Evolutionary conservation across 2,329 filamentous ascomycete species (phyloP).

Genomic region (Blastomyces silverae): DNA sequence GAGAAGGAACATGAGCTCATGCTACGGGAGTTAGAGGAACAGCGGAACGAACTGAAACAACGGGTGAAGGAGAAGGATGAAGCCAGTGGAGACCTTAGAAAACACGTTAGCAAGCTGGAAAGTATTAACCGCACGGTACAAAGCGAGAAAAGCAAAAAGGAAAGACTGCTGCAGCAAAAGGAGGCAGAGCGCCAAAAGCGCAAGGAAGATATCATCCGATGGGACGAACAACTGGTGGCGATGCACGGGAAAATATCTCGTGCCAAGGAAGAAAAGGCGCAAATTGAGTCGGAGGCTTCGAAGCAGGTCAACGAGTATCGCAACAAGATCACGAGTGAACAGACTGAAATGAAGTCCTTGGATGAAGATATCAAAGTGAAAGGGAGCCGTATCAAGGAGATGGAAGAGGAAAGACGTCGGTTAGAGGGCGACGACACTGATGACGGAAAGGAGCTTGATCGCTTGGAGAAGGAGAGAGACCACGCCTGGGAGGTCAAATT

Average conservation of each 20-base stretch:
- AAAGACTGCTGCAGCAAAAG: constrained; percentile 56
- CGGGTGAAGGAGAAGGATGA: constrained; percentile 85
- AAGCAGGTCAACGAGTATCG: constrained; percentile 38
- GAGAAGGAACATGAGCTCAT: constrained; percentile 62
- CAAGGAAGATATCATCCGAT: constrained; percentile 53
- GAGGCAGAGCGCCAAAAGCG: constrained; percentile 55
- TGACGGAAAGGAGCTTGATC: constrained; percentile 46
- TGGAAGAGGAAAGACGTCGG: constrained; percentile 53
- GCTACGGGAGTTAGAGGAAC: constrained; percentile 62
- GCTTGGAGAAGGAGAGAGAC: constrained; percentile 45
- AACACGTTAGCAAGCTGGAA: constrained; percentile 71
- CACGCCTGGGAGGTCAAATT: constrained; percentile 43
- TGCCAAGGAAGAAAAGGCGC: constrained; percentile 39
- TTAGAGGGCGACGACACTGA: constrained; percentile 44
- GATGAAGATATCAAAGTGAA: constrained; percentile 58
- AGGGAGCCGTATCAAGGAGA: constrained; percentile 53
- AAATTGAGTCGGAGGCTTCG: constrained; percentile 37
- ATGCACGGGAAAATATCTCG: constrained; percentile 47
- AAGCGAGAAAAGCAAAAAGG: constrained; percentile 69
- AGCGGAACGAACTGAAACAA: constrained; percentile 71
- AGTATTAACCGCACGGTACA: constrained; percentile 74
- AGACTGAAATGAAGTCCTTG: constrained; percentile 47
- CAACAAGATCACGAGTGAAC: constrained; percentile 42
- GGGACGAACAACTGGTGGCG: constrained; percentile 50
- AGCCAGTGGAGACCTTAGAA: constrained; percentile 74